A percentile compares a stretch with the other conserved stretches of the same genome.
These are phyloP conservation scores for Ceratorhiza oryzae-sativae DNA, from an alignment of 1,284 basidiomycete genomes.

Conservation along the genomic window DNA sequence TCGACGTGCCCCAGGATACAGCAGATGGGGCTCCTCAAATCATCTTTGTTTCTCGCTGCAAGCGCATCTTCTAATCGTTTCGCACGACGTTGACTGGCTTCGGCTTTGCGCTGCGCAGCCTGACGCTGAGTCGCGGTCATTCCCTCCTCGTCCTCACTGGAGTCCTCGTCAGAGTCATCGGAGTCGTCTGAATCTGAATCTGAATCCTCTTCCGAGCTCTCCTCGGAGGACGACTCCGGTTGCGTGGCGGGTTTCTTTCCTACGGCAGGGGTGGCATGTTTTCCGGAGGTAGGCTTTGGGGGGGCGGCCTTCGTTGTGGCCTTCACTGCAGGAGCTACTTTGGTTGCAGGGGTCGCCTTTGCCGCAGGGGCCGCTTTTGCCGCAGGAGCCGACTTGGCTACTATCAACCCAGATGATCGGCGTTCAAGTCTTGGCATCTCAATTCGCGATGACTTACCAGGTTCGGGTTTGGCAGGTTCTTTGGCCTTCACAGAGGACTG, in stretches of 20 bases:
- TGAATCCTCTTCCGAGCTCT: conserved; percentile 48
- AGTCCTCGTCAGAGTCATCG: conserved; percentile 58
- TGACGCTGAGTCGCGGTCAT: conserved; percentile 69
- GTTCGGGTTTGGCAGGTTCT: conserved; percentile 1
- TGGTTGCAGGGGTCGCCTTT: conserved; percentile 41
- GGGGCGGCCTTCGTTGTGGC: conserved; percentile 43
- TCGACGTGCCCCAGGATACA: conserved; percentile 99
- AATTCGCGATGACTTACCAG: conserved; percentile 5
- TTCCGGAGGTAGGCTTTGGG: no score
- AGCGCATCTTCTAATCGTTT: conserved; percentile 88
- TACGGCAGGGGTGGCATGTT: conserved; percentile 44
- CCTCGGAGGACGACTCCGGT: conserved; percentile 46
- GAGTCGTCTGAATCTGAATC: conserved; percentile 55
- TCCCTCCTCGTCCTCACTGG: conserved; percentile 60
- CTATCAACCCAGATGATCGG: no score
- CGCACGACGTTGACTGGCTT: conserved; percentile 80
- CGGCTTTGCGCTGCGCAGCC: conserved; percentile 80
- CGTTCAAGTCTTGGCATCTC: no score
- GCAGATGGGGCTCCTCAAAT: conserved; percentile 96
- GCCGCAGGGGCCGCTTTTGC: neutral
- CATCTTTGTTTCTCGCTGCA: conserved; percentile 86
- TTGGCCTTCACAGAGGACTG: conserved; percentile 20
- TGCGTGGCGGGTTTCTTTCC: conserved; percentile 54
- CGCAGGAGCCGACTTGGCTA: neutral
- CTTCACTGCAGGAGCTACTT: conserved; percentile 48